Evolutionary conservation across 140 eudicot species (phyloP).

Genomic region (Cichorium intybus): DNA sequence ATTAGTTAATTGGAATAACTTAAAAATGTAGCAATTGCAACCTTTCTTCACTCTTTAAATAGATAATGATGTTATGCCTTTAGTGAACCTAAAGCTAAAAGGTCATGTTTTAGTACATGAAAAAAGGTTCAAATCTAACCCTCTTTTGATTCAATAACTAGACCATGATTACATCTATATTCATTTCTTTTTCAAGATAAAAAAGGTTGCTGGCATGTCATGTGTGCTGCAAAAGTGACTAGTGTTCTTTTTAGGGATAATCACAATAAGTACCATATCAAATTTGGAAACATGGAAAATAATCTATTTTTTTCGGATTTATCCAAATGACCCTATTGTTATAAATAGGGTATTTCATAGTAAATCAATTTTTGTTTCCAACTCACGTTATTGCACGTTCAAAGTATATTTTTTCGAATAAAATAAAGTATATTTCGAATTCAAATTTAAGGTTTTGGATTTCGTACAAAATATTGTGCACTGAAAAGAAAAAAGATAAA

Average conservation of each 20-base stretch:
- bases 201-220: slow-evolving; percentile 19
- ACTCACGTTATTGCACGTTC: too few species aligned
- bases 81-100: slow-evolving; percentile 22
- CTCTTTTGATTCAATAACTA: slow-evolving; percentile 40
- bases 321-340: too few species aligned
- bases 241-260: neutral
- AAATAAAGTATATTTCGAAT: too few species aligned
- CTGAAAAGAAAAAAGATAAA: too few species aligned
- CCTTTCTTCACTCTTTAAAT: slow-evolving; percentile 27
- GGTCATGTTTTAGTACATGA: slow-evolving; percentile 27
- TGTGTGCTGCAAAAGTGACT: slow-evolving; percentile 29
- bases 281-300: too few species aligned
- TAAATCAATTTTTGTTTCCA: too few species aligned
- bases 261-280: too few species aligned
- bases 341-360: too few species aligned
- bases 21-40: slow-evolving; percentile 30
- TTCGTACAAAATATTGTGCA: too few species aligned
- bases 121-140: slow-evolving; percentile 31
- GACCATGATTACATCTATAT: slow-evolving; percentile 27
- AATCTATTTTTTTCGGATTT: too few species aligned
- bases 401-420: too few species aligned
- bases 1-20: slow-evolving; percentile 23
- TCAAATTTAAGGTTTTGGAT: too few species aligned
- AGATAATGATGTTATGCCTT: slow-evolving; percentile 35
- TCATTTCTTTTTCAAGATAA: slow-evolving; percentile 34